Evolutionary conservation across 2,329 filamentous ascomycete genomes (phyloP), one percentile per base, ranked within the genome.

Genomic region (Talaromyces rugulosus): DNA sequence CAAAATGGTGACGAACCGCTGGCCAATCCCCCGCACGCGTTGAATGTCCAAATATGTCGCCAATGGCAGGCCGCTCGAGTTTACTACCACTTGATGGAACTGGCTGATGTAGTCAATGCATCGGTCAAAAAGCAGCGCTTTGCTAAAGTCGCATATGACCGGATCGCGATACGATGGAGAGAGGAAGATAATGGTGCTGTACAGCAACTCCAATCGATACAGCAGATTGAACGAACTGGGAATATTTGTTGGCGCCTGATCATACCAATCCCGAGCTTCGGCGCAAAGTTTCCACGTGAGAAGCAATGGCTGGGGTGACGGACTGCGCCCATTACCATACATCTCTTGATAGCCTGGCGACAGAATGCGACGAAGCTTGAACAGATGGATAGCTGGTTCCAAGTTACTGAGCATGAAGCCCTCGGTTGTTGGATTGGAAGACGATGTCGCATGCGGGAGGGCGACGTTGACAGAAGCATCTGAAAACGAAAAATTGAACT

Each of bases 401-500:
- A 89, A 84, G 1, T 80, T 82, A 58, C 82, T 80, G 16, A 82
- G 72, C 71, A 85, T 87, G 11, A 83, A 71, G n/a, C 72, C 62
- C 23, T 68, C 71, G 44, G 78, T 71, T 34, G 71, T 67, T 31
- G 59, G 61, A 75, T 83, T 68, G 77, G 82, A 66, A 72, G 83
- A 62, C 72, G 80, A 68, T 72, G 70, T 50, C 81, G 72, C 77
- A 54, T 74, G 74, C 69, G 78, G 76, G 67, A 77, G 75, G 65
- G 78, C 74, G 33, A 98, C 93, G 66, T 91, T 89, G 30, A 90
- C 85, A 5, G 93, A 89, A 61, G 94, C 91, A 71, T 98, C 94
- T 0, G 92, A 94, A 71, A 98, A 97, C n/a, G 94, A 96, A 74
- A 97, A 97, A 0, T 92, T 89, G 36, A 92, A 84, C 11, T 90